Evolutionary conservation across 1,139 yeast genomes (phyloP).

Genomic region (Lodderomyces beijingensis): DNA sequence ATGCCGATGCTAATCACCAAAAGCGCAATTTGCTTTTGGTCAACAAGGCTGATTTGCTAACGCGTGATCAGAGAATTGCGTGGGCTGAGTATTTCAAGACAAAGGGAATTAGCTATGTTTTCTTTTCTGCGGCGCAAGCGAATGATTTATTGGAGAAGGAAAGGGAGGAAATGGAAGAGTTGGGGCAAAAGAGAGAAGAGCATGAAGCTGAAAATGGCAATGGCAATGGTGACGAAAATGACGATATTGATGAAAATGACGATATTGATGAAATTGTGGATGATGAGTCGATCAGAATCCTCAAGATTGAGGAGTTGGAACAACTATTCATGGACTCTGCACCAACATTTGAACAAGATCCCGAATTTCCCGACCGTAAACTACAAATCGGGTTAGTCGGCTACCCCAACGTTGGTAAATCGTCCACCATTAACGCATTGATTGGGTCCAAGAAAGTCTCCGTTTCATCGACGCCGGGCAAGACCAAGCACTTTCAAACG

Average conservation of each 20-base stretch:
- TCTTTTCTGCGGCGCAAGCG: constrained; percentile 88
- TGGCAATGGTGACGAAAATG: constrained; percentile 8
- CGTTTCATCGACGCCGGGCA: constrained; percentile 97
- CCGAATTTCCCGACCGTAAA: constrained; percentile 55
- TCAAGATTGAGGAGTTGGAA: constrained; percentile 83
- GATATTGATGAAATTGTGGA: constrained; percentile 16
- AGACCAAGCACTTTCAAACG: constrained; percentile 98
- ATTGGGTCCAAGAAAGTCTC: constrained; percentile 96
- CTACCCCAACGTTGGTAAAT: constrained; percentile 94
- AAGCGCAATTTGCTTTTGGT: constrained; percentile 81
- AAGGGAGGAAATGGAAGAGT: constrained; percentile 43
- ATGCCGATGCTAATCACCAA: constrained; percentile 32
- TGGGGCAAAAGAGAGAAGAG: constrained; percentile 15
- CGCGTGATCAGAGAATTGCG: constrained; percentile 65
- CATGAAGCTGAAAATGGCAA: constrained; percentile 1
- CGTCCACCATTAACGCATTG: constrained; percentile 91
- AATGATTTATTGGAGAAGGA: constrained; percentile 64
- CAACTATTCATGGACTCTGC: constrained; percentile 73
- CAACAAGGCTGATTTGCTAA: constrained; percentile 89
- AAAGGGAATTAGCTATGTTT: constrained; percentile 74
- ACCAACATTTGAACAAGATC: constrained; percentile 58
- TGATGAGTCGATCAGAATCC: constrained; percentile 48
- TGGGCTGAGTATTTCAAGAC: constrained; percentile 85
- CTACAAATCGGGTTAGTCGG: constrained; percentile 95
- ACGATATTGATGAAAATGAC: constrained; percentile 6